Conservation (phyloP, 225 moss, liverwort and hornwort species). For the Physcomitrellopsis africana region DNA sequence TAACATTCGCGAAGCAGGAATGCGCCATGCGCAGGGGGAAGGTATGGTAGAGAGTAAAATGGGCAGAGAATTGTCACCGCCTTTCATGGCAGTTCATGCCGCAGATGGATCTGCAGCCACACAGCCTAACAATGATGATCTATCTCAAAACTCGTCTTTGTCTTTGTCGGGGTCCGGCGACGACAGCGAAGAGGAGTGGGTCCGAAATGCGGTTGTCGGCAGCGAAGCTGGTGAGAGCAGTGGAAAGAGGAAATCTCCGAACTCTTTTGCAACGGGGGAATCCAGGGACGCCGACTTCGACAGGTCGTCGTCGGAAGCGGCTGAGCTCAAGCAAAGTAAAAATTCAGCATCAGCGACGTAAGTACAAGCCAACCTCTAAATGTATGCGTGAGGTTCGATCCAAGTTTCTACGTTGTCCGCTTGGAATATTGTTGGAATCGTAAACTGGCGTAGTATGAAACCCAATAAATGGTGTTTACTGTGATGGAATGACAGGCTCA, state of each 20-base stretch:
- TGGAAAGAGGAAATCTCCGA: constrained; percentile 42
- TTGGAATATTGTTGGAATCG: constrained; percentile 12
- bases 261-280: constrained; percentile 21
- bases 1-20: too few relatives aligned
- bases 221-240: constrained; percentile 8
- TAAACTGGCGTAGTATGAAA: too few relatives aligned
- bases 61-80: too few relatives aligned
- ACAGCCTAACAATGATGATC: too few relatives aligned
- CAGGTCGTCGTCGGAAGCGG: constrained; percentile 13
- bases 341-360: too few relatives aligned
- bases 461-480: not conserved
- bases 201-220: not conserved
- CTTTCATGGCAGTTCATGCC: too few relatives aligned
- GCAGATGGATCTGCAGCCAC: too few relatives aligned
- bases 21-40: too few relatives aligned
- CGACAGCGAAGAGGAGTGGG: constrained; percentile 31
- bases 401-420: not conserved
- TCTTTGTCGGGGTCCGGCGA: constrained; percentile 37
- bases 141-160: constrained; percentile 1
- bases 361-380: too few relatives aligned
- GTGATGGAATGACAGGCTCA: constrained; percentile 27
- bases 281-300: constrained; percentile 13
- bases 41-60: too few relatives aligned
- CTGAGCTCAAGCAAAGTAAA: constrained; percentile 23
- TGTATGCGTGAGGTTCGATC: too few relatives aligned